These are phyloP conservation scores for Furcasterigmium sp. DNA, from an alignment of 2,329 filamentous ascomycete genomes.

Conservation along the genomic window DNA sequence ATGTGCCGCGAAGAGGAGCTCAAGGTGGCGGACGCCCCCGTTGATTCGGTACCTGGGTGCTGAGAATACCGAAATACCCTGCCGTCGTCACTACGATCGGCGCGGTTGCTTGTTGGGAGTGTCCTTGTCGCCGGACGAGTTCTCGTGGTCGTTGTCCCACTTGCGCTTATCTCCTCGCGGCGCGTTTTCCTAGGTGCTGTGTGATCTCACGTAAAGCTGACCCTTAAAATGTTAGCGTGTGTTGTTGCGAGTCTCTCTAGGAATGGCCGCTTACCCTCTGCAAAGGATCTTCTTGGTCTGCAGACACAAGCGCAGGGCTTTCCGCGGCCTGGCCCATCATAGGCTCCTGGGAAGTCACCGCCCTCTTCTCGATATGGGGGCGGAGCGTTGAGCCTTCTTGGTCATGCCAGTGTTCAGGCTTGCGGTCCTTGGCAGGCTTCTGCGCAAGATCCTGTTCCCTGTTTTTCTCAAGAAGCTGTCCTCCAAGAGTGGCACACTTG, in stretches of 20 bases:
- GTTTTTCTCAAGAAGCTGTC: slow-evolving; percentile 74
- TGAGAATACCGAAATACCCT: not conserved
- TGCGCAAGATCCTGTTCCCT: slow-evolving; percentile 54
- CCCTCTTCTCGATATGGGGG: slow-evolving; percentile 48
- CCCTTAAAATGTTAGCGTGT: not conserved
- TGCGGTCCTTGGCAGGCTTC: slow-evolving; percentile 28
- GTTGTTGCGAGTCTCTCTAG: not conserved
- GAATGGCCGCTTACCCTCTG: slow-evolving; percentile 40
- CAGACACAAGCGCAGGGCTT: slow-evolving; percentile 58
- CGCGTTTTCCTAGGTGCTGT: slow-evolving; percentile 15
- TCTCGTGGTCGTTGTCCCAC: slow-evolving; percentile 8
- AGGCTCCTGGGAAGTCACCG: slow-evolving; percentile 64
- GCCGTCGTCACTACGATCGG: not conserved
- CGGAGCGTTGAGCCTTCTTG: slow-evolving; percentile 22
- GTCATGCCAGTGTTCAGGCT: slow-evolving; percentile 22
- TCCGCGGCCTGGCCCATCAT: slow-evolving; percentile 48
- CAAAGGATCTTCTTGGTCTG: slow-evolving; percentile 54
- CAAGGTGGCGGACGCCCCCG: not conserved
- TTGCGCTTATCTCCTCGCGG: slow-evolving; percentile 14
- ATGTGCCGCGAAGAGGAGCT: slow-evolving; percentile 5
- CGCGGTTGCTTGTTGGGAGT: slow-evolving; percentile 2
- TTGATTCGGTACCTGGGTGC: not conserved
- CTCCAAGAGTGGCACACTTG: slow-evolving; percentile 89
- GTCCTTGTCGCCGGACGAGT: slow-evolving; percentile 1
- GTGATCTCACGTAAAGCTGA: slow-evolving; percentile 15